Evolutionary conservation across 805 yeast genomes (phyloP), one percentile per base, ranked within the genome.

Genomic region (Ogataea pilisensis): DNA sequence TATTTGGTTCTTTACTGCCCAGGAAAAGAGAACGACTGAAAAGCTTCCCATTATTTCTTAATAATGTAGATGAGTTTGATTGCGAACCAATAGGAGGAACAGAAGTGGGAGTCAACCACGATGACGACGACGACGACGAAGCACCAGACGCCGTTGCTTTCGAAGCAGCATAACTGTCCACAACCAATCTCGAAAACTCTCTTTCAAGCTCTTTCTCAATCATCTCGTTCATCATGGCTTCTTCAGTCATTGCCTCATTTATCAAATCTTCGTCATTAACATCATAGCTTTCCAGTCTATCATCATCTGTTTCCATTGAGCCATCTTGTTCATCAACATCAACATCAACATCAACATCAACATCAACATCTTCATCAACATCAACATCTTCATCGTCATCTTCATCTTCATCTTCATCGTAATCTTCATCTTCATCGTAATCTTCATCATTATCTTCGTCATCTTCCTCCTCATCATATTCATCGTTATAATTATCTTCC

Each of bases 101-200:
- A 11, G 26, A 22, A 11, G 26, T 8, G 26, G 11, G 43, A 14
- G 14, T 25, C 38, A 22, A 11, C 26, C 26, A 22, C n/a, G n/a
- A 22, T 22, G 26, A 22, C 11, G 26, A 22, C 11, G 26, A 8
- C 26, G 11, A 22, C 9, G 26, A 22, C 35, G 30, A 27, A n/a
- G 13, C n/a, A n/a, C n/a, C n/a, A n/a, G n/a, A n/a, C n/a, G n/a
- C n/a, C n/a, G n/a, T 27, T 27, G 30, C 30, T 29, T 29, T 29
- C 7, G 31, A 29, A 6, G 19, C 19, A 7, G 31, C 18, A 16
- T 29, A 29, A 16, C 31, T 29, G 14, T 76, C 80, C n/a, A 63
- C 51, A 44, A 80, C 65, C 53, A 82, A 58, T 38, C 60, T 64
- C 42, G 73, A 73, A 44, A 78, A 75, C 50, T 82, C 84, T 37